Evolutionary conservation across 169 alveolate species (phyloP).

Genomic region (Cryptosporidium sp.): DNA sequence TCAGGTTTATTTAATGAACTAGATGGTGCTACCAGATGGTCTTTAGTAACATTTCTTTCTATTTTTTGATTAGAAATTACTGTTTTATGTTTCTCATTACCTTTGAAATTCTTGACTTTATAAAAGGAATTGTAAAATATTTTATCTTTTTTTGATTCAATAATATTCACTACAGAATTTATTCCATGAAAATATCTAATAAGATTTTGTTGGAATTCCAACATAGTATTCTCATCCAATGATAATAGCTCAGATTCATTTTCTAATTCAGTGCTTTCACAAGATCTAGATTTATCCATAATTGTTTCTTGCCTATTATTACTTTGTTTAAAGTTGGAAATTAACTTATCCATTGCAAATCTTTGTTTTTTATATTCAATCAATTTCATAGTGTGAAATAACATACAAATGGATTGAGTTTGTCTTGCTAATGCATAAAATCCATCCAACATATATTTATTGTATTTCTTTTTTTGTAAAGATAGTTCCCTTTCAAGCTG

Average conservation of each 20-base stretch:
- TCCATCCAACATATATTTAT: constrained; percentile 70
- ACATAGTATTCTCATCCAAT: constrained; percentile 21
- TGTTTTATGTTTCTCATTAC: background rate
- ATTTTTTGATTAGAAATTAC: background rate
- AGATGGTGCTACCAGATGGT: background rate
- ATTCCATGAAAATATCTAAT: constrained; percentile 10
- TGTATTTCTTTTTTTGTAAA: constrained; percentile 51
- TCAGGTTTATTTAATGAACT: background rate
- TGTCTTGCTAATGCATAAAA: constrained; percentile 72
- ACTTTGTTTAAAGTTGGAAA: background rate
- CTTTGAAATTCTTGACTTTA: background rate
- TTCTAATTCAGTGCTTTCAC: background rate
- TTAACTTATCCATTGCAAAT: constrained; percentile 26
- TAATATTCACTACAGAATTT: background rate
- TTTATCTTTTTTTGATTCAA: constrained; percentile 13
- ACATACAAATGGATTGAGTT: constrained; percentile 68
- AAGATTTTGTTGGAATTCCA: constrained; percentile 25
- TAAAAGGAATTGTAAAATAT: constrained; percentile 9
- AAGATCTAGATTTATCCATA: background rate
- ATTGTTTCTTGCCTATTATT: background rate
- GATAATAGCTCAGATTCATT: background rate
- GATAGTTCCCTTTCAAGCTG: constrained; percentile 18
- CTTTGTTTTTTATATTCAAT: constrained; percentile 31
- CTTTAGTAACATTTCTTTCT: background rate
- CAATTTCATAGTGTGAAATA: constrained; percentile 35